phyloP scores from a whole-genome alignment of 2,329 filamentous ascomycete genomes.

The Corniculantispora saksenae region DNA sequence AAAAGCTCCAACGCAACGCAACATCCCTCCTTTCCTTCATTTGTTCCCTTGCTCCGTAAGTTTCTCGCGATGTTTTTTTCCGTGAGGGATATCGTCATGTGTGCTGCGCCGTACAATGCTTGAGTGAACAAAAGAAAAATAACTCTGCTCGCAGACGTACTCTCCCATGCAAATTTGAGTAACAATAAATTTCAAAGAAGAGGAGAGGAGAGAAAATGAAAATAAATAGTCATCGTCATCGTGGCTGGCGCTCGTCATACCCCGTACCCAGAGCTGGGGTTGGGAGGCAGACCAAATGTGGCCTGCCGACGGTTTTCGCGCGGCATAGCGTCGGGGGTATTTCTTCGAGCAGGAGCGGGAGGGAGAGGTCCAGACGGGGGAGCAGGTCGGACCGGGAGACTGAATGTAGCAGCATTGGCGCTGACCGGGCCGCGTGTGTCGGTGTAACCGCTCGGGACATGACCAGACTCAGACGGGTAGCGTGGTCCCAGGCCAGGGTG shows the following conservation, averaged over 20 bases:
- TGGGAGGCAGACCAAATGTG: conserved; percentile 51
- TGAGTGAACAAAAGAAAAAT: conserved; percentile 6
- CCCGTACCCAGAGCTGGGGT: conserved; percentile 37
- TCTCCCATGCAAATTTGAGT: conserved; percentile 3
- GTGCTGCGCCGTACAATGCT: conserved; percentile 21
- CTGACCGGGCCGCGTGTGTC: conserved; percentile 43
- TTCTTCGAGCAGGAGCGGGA: conserved; percentile 60
- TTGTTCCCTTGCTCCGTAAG: not conserved
- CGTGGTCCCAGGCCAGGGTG: conserved; percentile 57
- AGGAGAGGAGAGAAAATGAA: not conserved
- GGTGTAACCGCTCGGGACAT: conserved; percentile 43
- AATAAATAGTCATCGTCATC: not conserved
- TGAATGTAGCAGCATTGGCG: conserved; percentile 54
- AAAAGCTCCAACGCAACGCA: conserved; percentile 3
- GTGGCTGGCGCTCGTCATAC: conserved; percentile 18
- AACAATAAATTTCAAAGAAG: not conserved
- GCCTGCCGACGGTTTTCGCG: conserved; percentile 56
- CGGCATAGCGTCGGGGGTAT: conserved; percentile 54
- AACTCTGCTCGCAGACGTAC: conserved; percentile 13
- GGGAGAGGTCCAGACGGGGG: conserved; percentile 58
- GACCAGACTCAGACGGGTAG: conserved; percentile 53
- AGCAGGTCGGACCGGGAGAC: conserved; percentile 64
- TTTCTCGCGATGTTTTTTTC: conserved; percentile 7
- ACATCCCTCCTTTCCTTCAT: not conserved
- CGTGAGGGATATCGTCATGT: conserved; percentile 17